phyloP scores from a whole-genome alignment of 176 grass and related monocot species.

The Lolium perenne region DNA sequence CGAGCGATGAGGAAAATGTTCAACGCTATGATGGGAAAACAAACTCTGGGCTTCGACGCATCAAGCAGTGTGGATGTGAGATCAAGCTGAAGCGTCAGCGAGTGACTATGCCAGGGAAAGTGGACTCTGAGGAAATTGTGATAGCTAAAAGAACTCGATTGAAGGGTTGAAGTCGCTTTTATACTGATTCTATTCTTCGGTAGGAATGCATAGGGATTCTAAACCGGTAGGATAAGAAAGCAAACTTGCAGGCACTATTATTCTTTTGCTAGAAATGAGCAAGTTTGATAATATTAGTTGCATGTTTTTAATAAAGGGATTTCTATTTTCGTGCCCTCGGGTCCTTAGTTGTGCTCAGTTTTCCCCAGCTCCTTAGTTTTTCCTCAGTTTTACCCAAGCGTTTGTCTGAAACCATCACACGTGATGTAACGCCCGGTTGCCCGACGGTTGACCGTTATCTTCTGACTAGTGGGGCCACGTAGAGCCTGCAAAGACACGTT shows the following conservation, averaged over 20 bases:
- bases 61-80: background rate
- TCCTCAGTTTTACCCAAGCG: too few species aligned
- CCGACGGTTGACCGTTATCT: too few species aligned
- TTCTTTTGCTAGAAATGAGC: background rate
- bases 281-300: background rate
- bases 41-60: background rate
- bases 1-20: background rate
- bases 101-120: background rate
- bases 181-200: background rate
- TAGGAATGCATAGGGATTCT: background rate
- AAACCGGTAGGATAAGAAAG: background rate
- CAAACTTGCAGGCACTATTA: background rate
- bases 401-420: too few species aligned
- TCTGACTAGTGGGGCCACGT: too few species aligned
- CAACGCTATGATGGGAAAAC: background rate
- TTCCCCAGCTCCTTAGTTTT: too few species aligned
- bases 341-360: too few species aligned
- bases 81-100: background rate
- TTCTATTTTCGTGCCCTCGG: too few species aligned
- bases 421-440: too few species aligned
- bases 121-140: background rate
- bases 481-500: too few species aligned
- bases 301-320: background rate
- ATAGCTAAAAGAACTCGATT: background rate
- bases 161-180: background rate